Evolutionary conservation across 1,284 basidiomycete genomes (phyloP), one percentile per base, ranked within the genome.

Genomic region (Tylopilus sp.): DNA sequence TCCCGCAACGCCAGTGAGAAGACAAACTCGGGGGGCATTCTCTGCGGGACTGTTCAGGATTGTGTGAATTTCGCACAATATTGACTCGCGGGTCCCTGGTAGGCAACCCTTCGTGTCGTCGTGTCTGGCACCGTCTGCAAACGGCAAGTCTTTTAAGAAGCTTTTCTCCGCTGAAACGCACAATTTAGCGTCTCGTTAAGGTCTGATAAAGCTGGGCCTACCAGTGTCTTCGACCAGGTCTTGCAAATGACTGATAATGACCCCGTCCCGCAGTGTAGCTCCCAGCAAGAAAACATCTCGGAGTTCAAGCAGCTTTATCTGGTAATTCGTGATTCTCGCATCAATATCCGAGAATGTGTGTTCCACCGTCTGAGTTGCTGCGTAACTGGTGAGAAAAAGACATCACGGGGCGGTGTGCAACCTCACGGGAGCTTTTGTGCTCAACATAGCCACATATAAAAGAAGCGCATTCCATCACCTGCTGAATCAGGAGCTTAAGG

Each of bases 11-110:
- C 36, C 36, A 4, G 59, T 54, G 24, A 60, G 59, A 29, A 60
- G 52, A n/a, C 53, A 60, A 13, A 47, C 38, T 8, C 41, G 52
- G 3, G 53, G 59, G 12, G 59, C 52, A 16, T 54, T 26, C 4
- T 60, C 53, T 5, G 53, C 7, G 6, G 32, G 53, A 26, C 55
- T 24, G 22, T 61, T 61, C 7, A 61, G 53, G 52, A 61, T 72
- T 76, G 36, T 81, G 19, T 33, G 51, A 19, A 58, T 49, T 15
- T 51, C 15, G 19, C 7, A 8, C 9, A 58, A 22, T 22, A 51
- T 16, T 3, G 47, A 36, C 9, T 58, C 44, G 57, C 57, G 57
- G 24, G 57, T 58, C 22, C 57, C 32, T 4, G 47, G n/a, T 6
- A 58, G 32, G 18, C 57, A 58, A 15, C 47, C n/a, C 22, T 58